Conservation (phyloP, 805 yeast genomes). For the Starmerella cellae region DNA sequence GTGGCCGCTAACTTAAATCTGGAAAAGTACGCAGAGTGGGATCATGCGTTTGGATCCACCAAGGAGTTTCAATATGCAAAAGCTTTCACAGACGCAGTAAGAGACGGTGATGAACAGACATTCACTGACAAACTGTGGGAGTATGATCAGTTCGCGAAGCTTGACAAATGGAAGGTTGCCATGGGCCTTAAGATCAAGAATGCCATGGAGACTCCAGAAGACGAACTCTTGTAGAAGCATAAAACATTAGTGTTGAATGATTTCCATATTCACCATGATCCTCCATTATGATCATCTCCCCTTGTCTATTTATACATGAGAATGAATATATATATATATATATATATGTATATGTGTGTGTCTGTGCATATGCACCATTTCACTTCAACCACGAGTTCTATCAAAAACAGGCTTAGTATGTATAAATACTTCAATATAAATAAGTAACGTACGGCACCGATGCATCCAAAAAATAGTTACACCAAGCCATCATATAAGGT, state of each 20-base stretch:
- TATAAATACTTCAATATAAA: too few species aligned
- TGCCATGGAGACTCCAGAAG: conserved; percentile 56
- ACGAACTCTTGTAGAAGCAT: conserved; percentile 36
- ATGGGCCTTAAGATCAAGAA: conserved; percentile 71
- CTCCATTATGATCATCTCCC: too few species aligned
- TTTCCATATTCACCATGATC: not conserved
- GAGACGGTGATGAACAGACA: conserved; percentile 64
- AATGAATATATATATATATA: not conserved
- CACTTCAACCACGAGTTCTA: too few species aligned
- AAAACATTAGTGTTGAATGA: too few species aligned
- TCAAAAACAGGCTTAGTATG: too few species aligned
- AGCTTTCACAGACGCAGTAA: conserved; percentile 59
- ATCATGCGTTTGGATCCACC: conserved; percentile 48
- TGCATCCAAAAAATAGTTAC: too few species aligned
- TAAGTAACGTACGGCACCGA: too few species aligned
- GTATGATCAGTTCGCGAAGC: conserved; percentile 73
- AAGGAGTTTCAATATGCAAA: conserved; percentile 60
- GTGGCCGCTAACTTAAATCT: conserved; percentile 73
- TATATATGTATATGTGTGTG: not conserved
- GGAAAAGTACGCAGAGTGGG: conserved; percentile 52
- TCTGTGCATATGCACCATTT: not conserved
- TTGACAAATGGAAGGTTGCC: conserved; percentile 84
- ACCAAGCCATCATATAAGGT: conserved; percentile 72
- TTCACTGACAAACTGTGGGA: conserved; percentile 64
- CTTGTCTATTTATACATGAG: too few species aligned